A percentile compares a stretch with the other conserved stretches of the same genome.
Evolutionary conservation across 805 yeast genomes (phyloP).

Genomic region (Yamadazyma paraphyllophila): DNA sequence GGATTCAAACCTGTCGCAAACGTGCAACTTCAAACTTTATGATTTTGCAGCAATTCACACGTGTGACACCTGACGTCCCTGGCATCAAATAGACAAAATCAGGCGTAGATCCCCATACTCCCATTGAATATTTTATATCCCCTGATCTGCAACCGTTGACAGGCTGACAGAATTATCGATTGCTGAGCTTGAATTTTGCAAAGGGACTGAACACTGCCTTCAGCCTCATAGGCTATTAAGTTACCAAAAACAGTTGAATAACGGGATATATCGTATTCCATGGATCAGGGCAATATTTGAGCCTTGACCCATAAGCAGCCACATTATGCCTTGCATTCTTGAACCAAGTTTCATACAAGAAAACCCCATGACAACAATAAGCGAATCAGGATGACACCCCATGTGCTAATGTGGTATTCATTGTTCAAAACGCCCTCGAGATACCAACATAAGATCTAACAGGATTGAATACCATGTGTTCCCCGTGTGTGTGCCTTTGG

Average conservation of each 20-base stretch:
- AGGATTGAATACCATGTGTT: too few species aligned
- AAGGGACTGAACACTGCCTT: too few species aligned
- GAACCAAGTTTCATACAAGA: not conserved
- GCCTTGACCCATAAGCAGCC: not conserved
- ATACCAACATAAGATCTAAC: not conserved
- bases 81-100: too few species aligned
- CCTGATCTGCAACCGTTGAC: too few species aligned
- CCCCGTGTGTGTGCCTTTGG: too few species aligned
- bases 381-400: not conserved
- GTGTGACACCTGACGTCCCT: not conserved
- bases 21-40: slow-evolving; percentile 3
- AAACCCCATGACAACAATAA: not conserved
- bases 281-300: not conserved
- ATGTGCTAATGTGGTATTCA: not conserved
- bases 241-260: too few species aligned
- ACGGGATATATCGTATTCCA: too few species aligned
- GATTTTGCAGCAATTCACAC: slow-evolving; percentile 6
- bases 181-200: too few species aligned
- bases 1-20: slow-evolving; percentile 1
- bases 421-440: not conserved
- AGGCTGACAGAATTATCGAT: too few species aligned
- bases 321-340: not conserved
- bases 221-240: too few species aligned
- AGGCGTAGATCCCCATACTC: too few species aligned
- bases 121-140: too few species aligned